Percentiles rank a stretch among this genome's conserved stretches.
These are phyloP conservation scores for Fonsecaea monophora DNA, from an alignment of 2,329 filamentous ascomycete genomes.

Conservation along the genomic window DNA sequence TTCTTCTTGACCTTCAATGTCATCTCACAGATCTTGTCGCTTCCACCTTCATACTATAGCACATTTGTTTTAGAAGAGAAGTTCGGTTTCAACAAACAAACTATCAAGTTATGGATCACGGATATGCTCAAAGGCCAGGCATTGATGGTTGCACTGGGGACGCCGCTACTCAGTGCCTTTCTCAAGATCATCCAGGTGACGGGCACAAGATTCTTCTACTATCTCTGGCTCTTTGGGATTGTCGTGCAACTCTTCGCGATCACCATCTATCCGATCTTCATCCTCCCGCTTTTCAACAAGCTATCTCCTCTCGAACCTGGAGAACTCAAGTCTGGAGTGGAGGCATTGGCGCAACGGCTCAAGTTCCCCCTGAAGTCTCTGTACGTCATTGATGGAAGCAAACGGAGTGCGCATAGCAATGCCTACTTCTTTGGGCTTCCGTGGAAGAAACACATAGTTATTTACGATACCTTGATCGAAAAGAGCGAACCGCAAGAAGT, in stretches of 20 bases:
- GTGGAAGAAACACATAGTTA: slow-evolving; percentile 99
- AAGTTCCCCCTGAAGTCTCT: slow-evolving; percentile 92
- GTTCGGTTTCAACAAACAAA: slow-evolving; percentile 99
- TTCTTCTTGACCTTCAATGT: slow-evolving; percentile 89
- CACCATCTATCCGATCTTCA: slow-evolving; percentile 92
- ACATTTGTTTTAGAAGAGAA: slow-evolving; percentile 96
- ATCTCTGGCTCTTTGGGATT: slow-evolving; percentile 92
- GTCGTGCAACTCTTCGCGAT: slow-evolving; percentile 92
- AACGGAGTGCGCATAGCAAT: slow-evolving; percentile 86
- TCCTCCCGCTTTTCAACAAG: slow-evolving; percentile 97
- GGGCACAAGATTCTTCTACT: slow-evolving; percentile 95
- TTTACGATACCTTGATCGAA: slow-evolving; percentile 96
- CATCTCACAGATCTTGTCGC: slow-evolving; percentile 76
- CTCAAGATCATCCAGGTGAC: slow-evolving; percentile 93
- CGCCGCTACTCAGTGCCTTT: slow-evolving; percentile 89
- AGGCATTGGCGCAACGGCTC: slow-evolving; percentile 79
- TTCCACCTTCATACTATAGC: slow-evolving; percentile 87
- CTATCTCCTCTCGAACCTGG: slow-evolving; percentile 89
- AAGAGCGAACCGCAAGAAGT: slow-evolving; percentile 93
- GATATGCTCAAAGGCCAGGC: slow-evolving; percentile 92
- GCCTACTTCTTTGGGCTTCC: slow-evolving; percentile 96
- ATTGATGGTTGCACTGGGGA: slow-evolving; percentile 77
- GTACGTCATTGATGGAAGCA: slow-evolving; percentile 92
- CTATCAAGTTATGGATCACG: slow-evolving; percentile 81
- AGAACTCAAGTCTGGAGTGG: slow-evolving; percentile 84